Evolutionary conservation across 192 early-diverging fungal species (phyloP), one percentile per base, ranked within the genome.

Genomic region (Coemansia sp.): DNA sequence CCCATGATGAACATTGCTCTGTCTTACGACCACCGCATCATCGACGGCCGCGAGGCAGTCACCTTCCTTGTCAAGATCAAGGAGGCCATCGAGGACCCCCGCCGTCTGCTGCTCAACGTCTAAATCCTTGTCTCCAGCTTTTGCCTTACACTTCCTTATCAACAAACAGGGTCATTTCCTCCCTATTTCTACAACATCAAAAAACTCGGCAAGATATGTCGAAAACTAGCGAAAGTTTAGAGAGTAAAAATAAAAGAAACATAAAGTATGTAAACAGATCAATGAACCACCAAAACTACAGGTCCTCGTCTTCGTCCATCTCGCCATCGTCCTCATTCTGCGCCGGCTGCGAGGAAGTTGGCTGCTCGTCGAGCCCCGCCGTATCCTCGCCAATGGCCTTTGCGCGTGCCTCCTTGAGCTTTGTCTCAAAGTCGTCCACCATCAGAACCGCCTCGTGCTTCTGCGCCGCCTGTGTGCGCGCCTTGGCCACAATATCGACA

Each of bases 1-100:
- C 91, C 93, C 38, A 92, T 94, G 90, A 99, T 99, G 97, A 97
- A 97, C 78, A 79, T 99, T 73, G 95, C 95, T 35, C 84, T 99
- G 62, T 97, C 97, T 35, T 99, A 99, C 69, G 97, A 99, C 75
- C 97, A 99, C 86, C 92, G 97, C 63, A 81, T 99, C 67, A 94
- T 99, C 83, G 97, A 99, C 72, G 97, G 94, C 45, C 93, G 97
- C 83, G 97, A 99, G 86, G 97, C 97, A 25, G 93, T 94, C 23
- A 96, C 95, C 35, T 99, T 99, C 91, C 85, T 99, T 52, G 93
- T 97, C 70, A 96, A 93, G 79, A 42, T 99, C 59, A 99, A 99
- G 87, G 92, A 99, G 84, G 82, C 85, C 64, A 88, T 99, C 59
- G 97, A 99, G 85, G 97, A 99, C 74, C 97, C 97, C 50, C 84